These are phyloP conservation scores for Tolypocladium album DNA, from an alignment of 2,329 filamentous ascomycete species.

Conservation along the genomic window DNA sequence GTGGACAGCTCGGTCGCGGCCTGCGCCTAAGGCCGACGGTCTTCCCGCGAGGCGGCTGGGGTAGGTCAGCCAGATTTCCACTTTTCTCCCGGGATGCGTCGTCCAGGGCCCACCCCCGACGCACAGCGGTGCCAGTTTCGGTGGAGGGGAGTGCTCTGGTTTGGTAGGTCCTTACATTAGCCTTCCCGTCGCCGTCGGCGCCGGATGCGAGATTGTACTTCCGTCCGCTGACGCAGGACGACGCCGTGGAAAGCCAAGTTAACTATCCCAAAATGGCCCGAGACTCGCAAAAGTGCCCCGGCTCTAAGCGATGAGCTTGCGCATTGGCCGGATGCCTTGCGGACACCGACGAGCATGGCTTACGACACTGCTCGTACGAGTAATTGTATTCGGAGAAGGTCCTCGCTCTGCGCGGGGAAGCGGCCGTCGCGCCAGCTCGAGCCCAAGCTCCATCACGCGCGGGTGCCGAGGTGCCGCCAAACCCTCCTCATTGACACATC, in stretches of 20 bases:
- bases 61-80: background rate
- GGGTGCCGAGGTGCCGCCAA: background rate
- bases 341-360: background rate
- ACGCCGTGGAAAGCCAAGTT: background rate
- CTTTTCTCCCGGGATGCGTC: background rate
- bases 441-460: background rate
- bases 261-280: background rate
- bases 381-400: too few relatives aligned
- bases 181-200: conserved; percentile 17
- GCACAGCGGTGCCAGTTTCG: conserved; percentile 15
- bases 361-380: background rate
- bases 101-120: background rate
- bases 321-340: background rate
- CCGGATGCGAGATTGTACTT: conserved; percentile 12
- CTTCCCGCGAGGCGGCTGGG: conserved; percentile 1
- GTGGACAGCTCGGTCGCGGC: background rate
- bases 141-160: conserved; percentile 10
- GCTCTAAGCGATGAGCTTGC: background rate
- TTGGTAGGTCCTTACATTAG: conserved; percentile 20
- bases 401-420: background rate
- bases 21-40: background rate
- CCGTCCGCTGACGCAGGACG: conserved; percentile 8
- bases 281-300: conserved; percentile 1
- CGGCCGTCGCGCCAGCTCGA: too few relatives aligned
- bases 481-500: background rate